Conservation (phyloP, 164 flowering plant genomes). For the Pachysandra terminalis region DNA sequence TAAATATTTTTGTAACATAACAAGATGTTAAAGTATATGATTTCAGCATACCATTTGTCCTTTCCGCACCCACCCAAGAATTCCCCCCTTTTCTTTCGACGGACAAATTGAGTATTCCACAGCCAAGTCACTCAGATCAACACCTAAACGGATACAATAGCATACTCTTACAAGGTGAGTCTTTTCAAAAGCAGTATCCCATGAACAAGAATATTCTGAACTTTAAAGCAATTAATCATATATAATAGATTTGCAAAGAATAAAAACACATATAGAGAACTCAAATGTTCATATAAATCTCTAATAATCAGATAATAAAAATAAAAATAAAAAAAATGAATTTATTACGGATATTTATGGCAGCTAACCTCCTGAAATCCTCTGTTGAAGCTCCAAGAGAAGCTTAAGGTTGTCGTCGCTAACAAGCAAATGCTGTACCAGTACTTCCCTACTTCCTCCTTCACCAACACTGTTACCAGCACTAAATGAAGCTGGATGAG, state of each 20-base stretch:
- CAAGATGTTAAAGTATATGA: background rate
- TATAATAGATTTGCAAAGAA: too few species aligned
- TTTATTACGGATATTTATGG: background rate
- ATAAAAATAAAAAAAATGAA: background rate
- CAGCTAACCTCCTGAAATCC: slow-evolving; percentile 49
- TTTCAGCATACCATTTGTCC: slow-evolving; percentile 80
- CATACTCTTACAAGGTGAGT: too few species aligned
- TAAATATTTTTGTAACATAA: background rate
- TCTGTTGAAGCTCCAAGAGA: slow-evolving; percentile 56
- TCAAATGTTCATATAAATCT: too few species aligned
- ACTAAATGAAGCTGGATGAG: slow-evolving; percentile 52
- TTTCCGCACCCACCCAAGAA: slow-evolving; percentile 92
- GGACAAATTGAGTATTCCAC: slow-evolving; percentile 80
- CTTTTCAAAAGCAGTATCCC: background rate
- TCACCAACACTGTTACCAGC: slow-evolving; percentile 36
- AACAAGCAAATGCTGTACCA: slow-evolving; percentile 94
- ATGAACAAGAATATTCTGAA: too few species aligned
- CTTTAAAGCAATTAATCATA: too few species aligned
- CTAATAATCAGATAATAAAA: background rate
- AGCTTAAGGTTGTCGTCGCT: slow-evolving; percentile 66
- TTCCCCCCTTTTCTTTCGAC: slow-evolving; percentile 82
- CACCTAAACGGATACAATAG: slow-evolving; percentile 41
- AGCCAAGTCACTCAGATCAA: slow-evolving; percentile 86
- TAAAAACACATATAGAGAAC: too few species aligned
- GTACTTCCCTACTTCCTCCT: slow-evolving; percentile 46